A percentile compares a stretch with the other conserved stretches of the same genome.
phyloP scores from a whole-genome alignment of 1,284 basidiomycete species.

The Retiboletus flavoniger region DNA sequence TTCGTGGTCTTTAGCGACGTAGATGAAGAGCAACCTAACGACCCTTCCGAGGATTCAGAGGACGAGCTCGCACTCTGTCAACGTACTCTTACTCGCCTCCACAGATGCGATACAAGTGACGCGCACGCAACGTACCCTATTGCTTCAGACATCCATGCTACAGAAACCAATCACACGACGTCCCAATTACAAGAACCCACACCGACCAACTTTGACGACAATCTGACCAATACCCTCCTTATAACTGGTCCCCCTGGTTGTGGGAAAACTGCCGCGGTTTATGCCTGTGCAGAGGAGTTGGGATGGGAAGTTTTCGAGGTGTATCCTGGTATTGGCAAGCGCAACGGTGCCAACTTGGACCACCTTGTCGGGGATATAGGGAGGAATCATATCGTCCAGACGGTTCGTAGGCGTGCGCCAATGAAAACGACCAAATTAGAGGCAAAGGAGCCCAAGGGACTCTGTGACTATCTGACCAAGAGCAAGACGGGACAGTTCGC shows the following conservation, averaged over 20 bases:
- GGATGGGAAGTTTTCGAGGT: conserved; percentile 98
- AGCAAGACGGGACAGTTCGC: not conserved
- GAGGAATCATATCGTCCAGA: conserved; percentile 80
- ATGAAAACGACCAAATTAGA: conserved; percentile 9
- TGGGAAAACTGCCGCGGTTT: conserved; percentile 92
- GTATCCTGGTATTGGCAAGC: conserved; percentile 89
- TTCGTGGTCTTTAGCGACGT: conserved; percentile 52
- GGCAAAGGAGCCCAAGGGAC: conserved; percentile 7
- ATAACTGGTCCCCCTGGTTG: conserved; percentile 80
- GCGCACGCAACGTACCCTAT: conserved; percentile 17
- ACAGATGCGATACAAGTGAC: conserved; percentile 3
- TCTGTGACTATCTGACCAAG: conserved; percentile 19
- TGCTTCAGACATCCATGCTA: conserved; percentile 19
- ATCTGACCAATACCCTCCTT: conserved; percentile 82
- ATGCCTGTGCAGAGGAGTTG: conserved; percentile 90
- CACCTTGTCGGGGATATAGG: conserved; percentile 89
- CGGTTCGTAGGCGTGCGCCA: conserved; percentile 12
- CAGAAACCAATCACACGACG: conserved; percentile 11
- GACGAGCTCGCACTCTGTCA: conserved; percentile 36
- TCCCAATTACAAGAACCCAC: conserved; percentile 3
- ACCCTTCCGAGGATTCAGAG: conserved; percentile 33
- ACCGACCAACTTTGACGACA: conserved; percentile 39
- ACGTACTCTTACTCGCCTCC: conserved; percentile 23
- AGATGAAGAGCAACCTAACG: conserved; percentile 40
- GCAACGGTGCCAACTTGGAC: conserved; percentile 78